These are phyloP conservation scores for Actinidia polygama DNA, from an alignment of 179 eudicot genomes.

Conservation along the genomic window DNA sequence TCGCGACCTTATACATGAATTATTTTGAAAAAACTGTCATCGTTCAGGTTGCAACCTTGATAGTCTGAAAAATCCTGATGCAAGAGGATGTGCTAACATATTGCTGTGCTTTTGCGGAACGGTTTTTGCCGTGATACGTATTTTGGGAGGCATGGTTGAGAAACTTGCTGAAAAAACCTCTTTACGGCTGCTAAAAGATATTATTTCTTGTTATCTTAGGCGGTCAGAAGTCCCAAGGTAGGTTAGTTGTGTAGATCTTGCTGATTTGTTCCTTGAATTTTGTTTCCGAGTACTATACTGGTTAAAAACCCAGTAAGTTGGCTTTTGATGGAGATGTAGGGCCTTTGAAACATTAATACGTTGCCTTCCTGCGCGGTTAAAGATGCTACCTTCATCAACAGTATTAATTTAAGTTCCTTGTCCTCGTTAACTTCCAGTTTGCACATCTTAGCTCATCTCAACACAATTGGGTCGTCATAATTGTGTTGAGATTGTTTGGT, in stretches of 20 bases:
- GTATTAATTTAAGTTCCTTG: constrained; percentile 2
- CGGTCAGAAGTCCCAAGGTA: constrained; percentile 8
- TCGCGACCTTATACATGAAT: neutral
- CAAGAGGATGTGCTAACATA: constrained; percentile 27
- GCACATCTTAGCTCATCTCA: too few species aligned
- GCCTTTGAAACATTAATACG: neutral
- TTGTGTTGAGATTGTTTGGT: too few species aligned
- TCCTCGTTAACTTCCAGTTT: too few species aligned
- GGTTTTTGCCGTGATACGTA: constrained; percentile 13
- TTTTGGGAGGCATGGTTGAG: constrained; percentile 14
- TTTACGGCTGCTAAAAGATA: neutral
- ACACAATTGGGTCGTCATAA: too few species aligned
- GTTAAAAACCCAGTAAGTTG: neutral
- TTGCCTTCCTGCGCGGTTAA: constrained; percentile 11
- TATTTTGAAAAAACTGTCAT: neutral
- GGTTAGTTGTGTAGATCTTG: neutral
- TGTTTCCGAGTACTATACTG: neutral
- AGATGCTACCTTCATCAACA: constrained; percentile 4
- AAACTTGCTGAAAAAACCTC: constrained; percentile 13
- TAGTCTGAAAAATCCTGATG: constrained; percentile 24
- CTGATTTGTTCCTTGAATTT: neutral
- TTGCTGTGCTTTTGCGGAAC: constrained; percentile 22
- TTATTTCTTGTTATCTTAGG: neutral
- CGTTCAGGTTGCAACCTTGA: constrained; percentile 25
- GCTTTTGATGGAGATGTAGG: neutral